Conservation (phyloP, 2,329 filamentous ascomycete species). For the Macrophomina phaseolina region DNA sequence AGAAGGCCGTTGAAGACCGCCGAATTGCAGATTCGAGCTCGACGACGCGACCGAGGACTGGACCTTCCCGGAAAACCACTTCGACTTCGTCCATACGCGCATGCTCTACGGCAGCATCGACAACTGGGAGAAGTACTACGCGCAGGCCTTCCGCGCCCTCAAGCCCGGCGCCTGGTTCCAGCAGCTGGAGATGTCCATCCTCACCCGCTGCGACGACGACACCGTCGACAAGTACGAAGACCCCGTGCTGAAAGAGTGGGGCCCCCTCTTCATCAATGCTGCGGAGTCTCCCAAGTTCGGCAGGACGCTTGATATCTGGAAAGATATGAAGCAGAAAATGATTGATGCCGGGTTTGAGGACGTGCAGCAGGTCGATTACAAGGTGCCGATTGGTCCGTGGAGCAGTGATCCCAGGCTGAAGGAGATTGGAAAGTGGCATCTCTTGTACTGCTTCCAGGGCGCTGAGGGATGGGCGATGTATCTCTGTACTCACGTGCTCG, state of each 20-base stretch:
- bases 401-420: constrained; percentile 52
- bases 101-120: constrained; percentile 33
- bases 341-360: constrained; percentile 60
- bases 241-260: constrained; percentile 37
- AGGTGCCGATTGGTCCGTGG: constrained; percentile 41
- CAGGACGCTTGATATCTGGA: constrained; percentile 44
- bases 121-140: constrained; percentile 36
- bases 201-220: constrained; percentile 35
- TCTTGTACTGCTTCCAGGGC: constrained; percentile 37
- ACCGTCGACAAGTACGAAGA: constrained; percentile 30
- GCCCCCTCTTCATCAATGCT: constrained; percentile 35
- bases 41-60: constrained; percentile 50
- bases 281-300: constrained; percentile 38
- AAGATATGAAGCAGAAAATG: constrained; percentile 48
- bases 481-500: constrained; percentile 21
- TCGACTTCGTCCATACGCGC: constrained; percentile 36
- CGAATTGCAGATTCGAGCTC: constrained; percentile 58
- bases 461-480: constrained; percentile 25
- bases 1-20: constrained; percentile 55
- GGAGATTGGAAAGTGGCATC: constrained; percentile 51
- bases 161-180: constrained; percentile 37
- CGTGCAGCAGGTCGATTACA: constrained; percentile 52
- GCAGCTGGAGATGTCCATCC: constrained; percentile 37
- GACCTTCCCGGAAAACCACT: constrained; percentile 35
- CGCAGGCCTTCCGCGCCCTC: constrained; percentile 31